Conservation (phyloP, 1,284 basidiomycete genomes). For the Irpex rosettiformis region DNA sequence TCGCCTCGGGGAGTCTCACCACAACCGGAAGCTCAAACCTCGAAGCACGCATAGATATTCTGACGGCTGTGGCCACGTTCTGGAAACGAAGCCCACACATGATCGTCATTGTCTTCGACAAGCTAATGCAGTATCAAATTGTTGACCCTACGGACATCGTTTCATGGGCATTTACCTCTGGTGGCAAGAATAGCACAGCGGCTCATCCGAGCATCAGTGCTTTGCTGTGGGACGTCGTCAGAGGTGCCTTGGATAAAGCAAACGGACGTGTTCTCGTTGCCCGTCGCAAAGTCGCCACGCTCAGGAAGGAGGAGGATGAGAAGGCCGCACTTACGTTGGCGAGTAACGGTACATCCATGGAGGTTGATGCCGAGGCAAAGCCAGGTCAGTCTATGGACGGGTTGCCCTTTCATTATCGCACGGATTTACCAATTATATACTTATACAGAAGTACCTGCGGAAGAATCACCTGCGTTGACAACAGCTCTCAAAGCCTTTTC, state of each 20-base stretch:
- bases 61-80: constrained; percentile 69
- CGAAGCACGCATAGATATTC: constrained; percentile 68
- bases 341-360: constrained; percentile 51
- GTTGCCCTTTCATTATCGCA: neutral
- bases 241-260: constrained; percentile 82
- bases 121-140: constrained; percentile 97
- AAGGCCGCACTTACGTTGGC: constrained; percentile 73
- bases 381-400: constrained; percentile 32
- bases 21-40: constrained; percentile 40
- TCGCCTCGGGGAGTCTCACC: constrained; percentile 47
- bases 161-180: constrained; percentile 74
- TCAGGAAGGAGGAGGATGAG: constrained; percentile 87
- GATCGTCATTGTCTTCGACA: constrained; percentile 91
- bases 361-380: constrained; percentile 68
- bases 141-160: constrained; percentile 94
- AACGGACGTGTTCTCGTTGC: constrained; percentile 82
- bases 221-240: constrained; percentile 81
- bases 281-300: constrained; percentile 62
- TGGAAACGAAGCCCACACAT: constrained; percentile 84
- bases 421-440: neutral
- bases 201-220: constrained; percentile 45
- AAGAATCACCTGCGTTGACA: constrained; percentile 62
- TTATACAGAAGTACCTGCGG: constrained; percentile 43
- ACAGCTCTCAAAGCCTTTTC: constrained; percentile 71
- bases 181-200: constrained; percentile 27